Percentiles rank a stretch among this genome's conserved stretches.
Conservation (phyloP, 257 asterid species). For the Salvia rosmarinus region DNA sequence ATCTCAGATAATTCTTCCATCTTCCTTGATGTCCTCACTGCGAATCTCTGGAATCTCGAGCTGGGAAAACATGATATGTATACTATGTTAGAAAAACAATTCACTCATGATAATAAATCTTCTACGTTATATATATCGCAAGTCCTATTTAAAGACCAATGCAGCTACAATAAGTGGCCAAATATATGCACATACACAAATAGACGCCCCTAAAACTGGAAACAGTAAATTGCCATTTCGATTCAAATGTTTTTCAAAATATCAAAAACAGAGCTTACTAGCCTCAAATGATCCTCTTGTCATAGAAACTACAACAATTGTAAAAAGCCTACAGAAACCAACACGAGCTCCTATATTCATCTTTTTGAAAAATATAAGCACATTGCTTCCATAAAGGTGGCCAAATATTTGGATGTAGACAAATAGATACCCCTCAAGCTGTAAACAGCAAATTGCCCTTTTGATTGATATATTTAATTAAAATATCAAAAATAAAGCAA, state of each 20-base stretch:
- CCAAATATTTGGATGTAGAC: not conserved
- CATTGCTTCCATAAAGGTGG: not conserved
- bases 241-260: not conserved
- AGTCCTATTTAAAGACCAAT: not conserved
- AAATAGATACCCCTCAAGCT: not conserved
- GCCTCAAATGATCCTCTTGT: conserved; percentile 10
- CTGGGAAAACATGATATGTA: conserved; percentile 37
- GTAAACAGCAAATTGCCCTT: not conserved
- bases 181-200: not conserved
- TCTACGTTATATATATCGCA: not conserved
- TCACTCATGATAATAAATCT: conserved; percentile 29
- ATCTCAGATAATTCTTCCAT: conserved; percentile 53
- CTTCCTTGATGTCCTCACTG: conserved; percentile 77
- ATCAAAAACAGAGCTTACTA: not conserved
- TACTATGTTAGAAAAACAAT: conserved; percentile 14
- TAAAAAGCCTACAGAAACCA: conserved; percentile 17
- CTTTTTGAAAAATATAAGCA: not conserved
- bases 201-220: not conserved
- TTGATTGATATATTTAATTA: not conserved
- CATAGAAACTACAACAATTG: conserved; percentile 20
- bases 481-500: not conserved
- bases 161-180: not conserved
- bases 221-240: not conserved
- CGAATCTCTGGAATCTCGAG: conserved; percentile 77
- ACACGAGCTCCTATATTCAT: not conserved